Evolutionary conservation across 106 monocot species (phyloP), one percentile per base, ranked within the genome.

Genomic region (Dendrobium catenatum): DNA sequence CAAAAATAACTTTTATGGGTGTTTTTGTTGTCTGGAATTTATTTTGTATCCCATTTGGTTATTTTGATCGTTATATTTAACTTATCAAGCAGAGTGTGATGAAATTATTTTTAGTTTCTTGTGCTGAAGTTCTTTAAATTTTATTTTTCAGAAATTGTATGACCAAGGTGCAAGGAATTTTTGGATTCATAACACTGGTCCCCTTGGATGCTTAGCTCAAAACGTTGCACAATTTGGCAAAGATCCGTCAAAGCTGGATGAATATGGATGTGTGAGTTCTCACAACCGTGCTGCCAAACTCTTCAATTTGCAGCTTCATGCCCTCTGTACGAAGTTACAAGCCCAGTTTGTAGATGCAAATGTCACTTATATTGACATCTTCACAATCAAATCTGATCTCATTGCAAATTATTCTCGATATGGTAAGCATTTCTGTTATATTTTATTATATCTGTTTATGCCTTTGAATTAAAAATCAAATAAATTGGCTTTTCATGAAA

Each of bases 151-250:
- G 97, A 87, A 86, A 82, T 80, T 97, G 75, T 91, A 97, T 83
- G 91, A 94, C 9, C 81, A 91, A 87, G 94, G 97, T 72, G 97
- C 97, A 59, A 88, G 94, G 78, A 90, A 88, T 64, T 97, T 97
- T 77, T 94, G 94, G 94, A 91, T 97, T 81, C 94, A 97, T 49
- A 94, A 94, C 76, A 94, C 94, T 29, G 94, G 94, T 46, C 96
- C 97, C 2, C 89, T 94, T 26, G 97, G 97, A 72, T 97, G 97
- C 87, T 86, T 97, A 79, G 80, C 92, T 78, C 89, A 94, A 83
- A 92, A 97, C 27, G 85, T 92, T 83, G 90, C 85, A 13, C 31
- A 20, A 47, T 89, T 92, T 48, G 94, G 89, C 19, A 94, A 93
- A 83, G 89, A 97, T 80, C 81, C 90, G 75, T 90, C 94, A 58